These are phyloP conservation scores for Dendryphion nanum DNA, from an alignment of 2,329 filamentous ascomycete species.

Conservation along the genomic window DNA sequence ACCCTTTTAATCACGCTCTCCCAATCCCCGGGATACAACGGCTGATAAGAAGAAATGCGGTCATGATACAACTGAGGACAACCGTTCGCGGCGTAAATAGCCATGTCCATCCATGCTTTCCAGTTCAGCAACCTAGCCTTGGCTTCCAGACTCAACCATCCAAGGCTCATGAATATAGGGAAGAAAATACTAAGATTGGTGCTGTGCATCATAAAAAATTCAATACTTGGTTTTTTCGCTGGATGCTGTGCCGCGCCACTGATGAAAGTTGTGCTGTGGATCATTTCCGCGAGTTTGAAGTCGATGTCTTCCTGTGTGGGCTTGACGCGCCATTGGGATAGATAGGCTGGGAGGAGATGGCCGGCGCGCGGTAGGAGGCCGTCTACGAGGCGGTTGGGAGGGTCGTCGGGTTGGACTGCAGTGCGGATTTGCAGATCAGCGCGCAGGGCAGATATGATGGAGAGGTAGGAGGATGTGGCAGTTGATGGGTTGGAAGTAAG, in stretches of 20 bases:
- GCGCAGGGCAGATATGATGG: conserved; percentile 59
- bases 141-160: conserved; percentile 58
- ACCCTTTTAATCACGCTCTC: conserved; percentile 2
- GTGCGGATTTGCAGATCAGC: conserved; percentile 54
- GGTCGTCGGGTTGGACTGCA: conserved; percentile 51
- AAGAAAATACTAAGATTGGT: conserved; percentile 72
- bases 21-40: conserved; percentile 5
- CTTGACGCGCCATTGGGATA: conserved; percentile 52
- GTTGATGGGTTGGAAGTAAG: conserved; percentile 27
- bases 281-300: conserved; percentile 62
- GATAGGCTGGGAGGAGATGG: conserved; percentile 60
- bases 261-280: conserved; percentile 58
- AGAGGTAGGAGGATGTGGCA: conserved; percentile 42
- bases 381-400: conserved; percentile 60
- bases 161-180: conserved; percentile 55
- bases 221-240: conserved; percentile 56
- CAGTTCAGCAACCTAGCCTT: conserved; percentile 73
- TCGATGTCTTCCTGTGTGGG: conserved; percentile 51
- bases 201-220: conserved; percentile 78
- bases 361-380: conserved; percentile 62
- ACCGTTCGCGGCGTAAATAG: conserved; percentile 8
- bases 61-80: conserved; percentile 5
- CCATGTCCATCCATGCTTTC: conserved; percentile 52
- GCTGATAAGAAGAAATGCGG: conserved; percentile 4
- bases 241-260: conserved; percentile 60